phyloP scores from a whole-genome alignment of 129 eudicot species.

The Chrysanthemum seticuspe region DNA sequence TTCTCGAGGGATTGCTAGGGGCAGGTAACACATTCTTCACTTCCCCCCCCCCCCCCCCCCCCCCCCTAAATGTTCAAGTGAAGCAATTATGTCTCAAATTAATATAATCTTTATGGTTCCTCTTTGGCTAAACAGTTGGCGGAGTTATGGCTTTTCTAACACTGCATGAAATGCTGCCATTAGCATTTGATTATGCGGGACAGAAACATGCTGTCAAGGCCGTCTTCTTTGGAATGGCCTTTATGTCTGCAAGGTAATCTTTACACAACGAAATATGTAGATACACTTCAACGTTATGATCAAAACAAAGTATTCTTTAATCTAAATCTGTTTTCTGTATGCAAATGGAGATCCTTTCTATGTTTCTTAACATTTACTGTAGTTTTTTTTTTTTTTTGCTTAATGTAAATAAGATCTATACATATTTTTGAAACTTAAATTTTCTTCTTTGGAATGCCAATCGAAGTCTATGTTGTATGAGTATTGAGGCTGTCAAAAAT shows the following conservation, averaged over 20 bases:
- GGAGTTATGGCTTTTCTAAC: conserved; percentile 99
- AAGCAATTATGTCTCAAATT: not conserved
- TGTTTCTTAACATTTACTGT: too few species aligned
- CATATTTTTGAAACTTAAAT: too few species aligned
- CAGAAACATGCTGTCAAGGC: conserved; percentile 98
- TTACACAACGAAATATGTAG: not conserved
- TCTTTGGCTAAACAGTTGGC: conserved; percentile 58
- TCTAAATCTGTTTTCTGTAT: not conserved
- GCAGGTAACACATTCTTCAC: conserved; percentile 47
- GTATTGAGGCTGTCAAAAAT: too few species aligned
- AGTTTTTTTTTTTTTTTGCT: too few species aligned
- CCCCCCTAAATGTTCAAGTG: not conserved
- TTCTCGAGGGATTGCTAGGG: conserved; percentile 94
- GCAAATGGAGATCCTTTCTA: not conserved
- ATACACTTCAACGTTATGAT: not conserved
- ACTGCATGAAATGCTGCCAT: conserved; percentile 93
- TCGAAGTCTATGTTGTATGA: too few species aligned
- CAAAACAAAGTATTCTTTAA: not conserved
- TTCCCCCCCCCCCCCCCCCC: too few species aligned
- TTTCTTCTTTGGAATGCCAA: too few species aligned
- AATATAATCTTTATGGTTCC: not conserved
- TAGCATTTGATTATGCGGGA: conserved; percentile 98
- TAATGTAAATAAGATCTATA: too few species aligned
- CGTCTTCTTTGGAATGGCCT: conserved; percentile 94
- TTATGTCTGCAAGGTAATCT: conserved; percentile 95